Conservation (phyloP, 192 early-diverging fungal species). For the Backusella australiensis region DNA sequence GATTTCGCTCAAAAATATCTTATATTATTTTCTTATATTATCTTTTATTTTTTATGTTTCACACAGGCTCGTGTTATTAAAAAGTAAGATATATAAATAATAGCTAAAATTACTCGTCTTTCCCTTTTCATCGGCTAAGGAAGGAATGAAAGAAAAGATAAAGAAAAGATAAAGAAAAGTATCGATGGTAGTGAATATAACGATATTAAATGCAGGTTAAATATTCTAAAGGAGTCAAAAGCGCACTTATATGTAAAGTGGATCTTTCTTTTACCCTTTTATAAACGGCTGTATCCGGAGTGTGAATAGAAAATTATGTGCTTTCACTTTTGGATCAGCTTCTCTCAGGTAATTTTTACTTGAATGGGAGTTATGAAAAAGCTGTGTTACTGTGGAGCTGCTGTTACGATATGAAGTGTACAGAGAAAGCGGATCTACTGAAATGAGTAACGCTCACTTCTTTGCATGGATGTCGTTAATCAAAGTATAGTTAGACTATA, state of each 20-base stretch:
- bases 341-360: not conserved
- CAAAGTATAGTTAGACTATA: too few species aligned
- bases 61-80: not conserved
- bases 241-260: not conserved
- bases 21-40: not conserved
- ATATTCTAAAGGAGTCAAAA: not conserved
- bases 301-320: not conserved
- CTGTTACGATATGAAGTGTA: not conserved
- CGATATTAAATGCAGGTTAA: not conserved
- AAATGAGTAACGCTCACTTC: too few species aligned
- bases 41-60: not conserved
- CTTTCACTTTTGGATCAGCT: not conserved
- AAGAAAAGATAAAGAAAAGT: not conserved
- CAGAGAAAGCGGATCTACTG: too few species aligned
- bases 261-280: not conserved
- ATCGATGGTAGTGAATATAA: not conserved
- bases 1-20: not conserved
- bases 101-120: not conserved
- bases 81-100: not conserved
- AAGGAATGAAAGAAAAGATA: not conserved
- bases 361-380: not conserved
- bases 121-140: not conserved
- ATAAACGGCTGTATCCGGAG: not conserved
- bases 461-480: too few species aligned
- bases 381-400: not conserved